phyloP scores from a whole-genome alignment of 805 yeast species.

The Maudiozyma pseudohumilis region DNA sequence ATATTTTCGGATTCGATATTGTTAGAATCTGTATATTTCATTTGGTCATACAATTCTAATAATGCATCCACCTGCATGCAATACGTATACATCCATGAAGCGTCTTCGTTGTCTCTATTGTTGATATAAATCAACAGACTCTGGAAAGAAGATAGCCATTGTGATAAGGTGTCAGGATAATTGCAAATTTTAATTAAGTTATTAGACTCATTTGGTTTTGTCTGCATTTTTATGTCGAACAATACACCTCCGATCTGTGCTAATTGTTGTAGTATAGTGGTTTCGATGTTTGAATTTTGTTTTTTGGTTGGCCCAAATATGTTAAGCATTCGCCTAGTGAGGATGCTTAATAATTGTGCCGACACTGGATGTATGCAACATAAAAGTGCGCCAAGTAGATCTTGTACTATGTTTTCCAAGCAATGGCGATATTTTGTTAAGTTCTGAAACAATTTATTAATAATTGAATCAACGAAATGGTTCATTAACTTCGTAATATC shows the following conservation, averaged over 20 bases:
- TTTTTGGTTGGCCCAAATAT: conserved; percentile 31
- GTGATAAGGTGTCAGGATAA: conserved; percentile 16
- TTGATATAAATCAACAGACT: conserved; percentile 8
- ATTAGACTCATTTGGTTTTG: conserved; percentile 11
- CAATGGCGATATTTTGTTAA: conserved; percentile 29
- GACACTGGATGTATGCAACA: conserved; percentile 57
- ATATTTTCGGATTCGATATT: neutral
- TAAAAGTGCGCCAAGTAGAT: conserved; percentile 39
- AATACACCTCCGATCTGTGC: conserved; percentile 51
- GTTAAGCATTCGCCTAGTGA: conserved; percentile 36
- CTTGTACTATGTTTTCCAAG: conserved; percentile 48
- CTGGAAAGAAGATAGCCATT: conserved; percentile 10
- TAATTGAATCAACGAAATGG: conserved; percentile 19
- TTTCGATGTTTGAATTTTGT: conserved; percentile 35
- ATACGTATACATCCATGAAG: conserved; percentile 14
- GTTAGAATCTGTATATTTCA: conserved; percentile 7
- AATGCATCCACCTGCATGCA: conserved; percentile 9
- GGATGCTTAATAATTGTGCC: conserved; percentile 38
- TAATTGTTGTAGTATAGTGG: conserved; percentile 47
- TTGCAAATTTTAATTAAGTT: conserved; percentile 18
- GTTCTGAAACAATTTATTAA: conserved; percentile 17
- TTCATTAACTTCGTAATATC: conserved; percentile 10
- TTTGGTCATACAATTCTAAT: conserved; percentile 10
- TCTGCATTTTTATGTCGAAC: conserved; percentile 21
- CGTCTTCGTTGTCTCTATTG: neutral